phyloP scores from a whole-genome alignment of 441 rosid species.

The Croton setiger region DNA sequence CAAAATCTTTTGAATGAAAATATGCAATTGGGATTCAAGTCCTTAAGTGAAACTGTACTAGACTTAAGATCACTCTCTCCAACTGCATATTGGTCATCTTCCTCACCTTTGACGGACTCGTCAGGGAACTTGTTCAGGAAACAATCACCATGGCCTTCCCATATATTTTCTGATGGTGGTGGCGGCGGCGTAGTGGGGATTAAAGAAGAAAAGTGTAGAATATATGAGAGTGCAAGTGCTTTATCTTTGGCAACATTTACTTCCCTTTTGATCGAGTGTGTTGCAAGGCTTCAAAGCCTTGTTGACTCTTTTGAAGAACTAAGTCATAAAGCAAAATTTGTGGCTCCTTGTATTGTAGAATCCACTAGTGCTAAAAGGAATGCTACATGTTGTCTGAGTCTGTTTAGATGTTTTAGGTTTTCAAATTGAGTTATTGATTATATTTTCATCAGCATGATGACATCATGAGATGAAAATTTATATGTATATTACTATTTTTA shows the following conservation, averaged over 20 bases:
- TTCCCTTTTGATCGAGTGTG: constrained; percentile 66
- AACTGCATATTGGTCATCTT: constrained; percentile 17
- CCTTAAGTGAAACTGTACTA: constrained; percentile 49
- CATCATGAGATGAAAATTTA: no score
- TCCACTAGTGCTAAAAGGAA: constrained; percentile 8
- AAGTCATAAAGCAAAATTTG: constrained; percentile 49
- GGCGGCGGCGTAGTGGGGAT: constrained; percentile 19
- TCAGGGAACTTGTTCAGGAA: constrained; percentile 24
- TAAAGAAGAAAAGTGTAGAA: constrained; percentile 22
- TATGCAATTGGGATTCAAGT: constrained; percentile 37
- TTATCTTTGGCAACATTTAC: constrained; percentile 65
- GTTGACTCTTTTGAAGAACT: constrained; percentile 57
- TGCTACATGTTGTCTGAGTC: constrained; percentile 12
- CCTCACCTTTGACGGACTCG: constrained; percentile 7
- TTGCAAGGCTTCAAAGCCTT: constrained; percentile 60
- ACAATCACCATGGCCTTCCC: constrained; percentile 40
- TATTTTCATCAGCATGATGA: no score
- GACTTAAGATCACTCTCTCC: constrained; percentile 26
- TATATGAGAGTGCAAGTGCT: constrained; percentile 62
- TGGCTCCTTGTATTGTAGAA: constrained; percentile 28
- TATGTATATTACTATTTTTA: no score
- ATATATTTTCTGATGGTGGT: constrained; percentile 7
- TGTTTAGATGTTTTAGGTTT: constrained; percentile 16
- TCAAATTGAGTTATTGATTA: not conserved
- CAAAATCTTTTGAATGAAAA: constrained; percentile 24